Base-by-base conservation (phyloP, 2,329 filamentous ascomycete genomes). In the Colletotrichum sp. region DNA sequence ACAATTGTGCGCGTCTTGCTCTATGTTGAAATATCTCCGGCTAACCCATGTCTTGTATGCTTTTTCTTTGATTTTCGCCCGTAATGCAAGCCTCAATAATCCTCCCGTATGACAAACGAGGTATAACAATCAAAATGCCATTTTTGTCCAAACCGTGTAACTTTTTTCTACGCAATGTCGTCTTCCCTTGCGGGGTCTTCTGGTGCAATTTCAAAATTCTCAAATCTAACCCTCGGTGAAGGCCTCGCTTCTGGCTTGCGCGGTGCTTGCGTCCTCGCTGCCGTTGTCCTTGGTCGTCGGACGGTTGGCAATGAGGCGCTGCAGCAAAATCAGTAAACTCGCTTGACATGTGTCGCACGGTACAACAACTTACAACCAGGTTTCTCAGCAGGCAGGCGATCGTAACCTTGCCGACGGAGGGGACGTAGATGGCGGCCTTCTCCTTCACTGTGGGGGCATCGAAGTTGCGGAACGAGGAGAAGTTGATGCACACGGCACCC, bases 401-500 rank as follows among this genome's bases (percentile, higher is more conserved):
- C 0, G 97, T 99, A 62, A 98, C 96, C 87, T 98, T 99, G 78
- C 97, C 97, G 77, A 98, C 97, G 0, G 96, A 97, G 2, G 97
- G 97, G 21, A 98, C 96, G 79, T 98, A 99, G 79, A 99, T 98
- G 7, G 95, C 95, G 3, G 97, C 97, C 87, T 96, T 98, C 83
- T 98, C 94, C 86, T 98, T 98, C 77, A 98, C 92, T 62, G 94
- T 94, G 0, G 93, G 92, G 2, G 89, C 89, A 75, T 93, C 93
- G 84, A 98, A 98, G 86, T 99, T 98, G 87, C 96, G 95, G 84
- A 94, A 95, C 66, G 95, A 98, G 9, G 95, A 97, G 83, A 99
- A 98, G 86, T 99, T 99, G 86, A 99, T 96, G 88, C 97, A 99
- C n/a, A 98, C 95, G 34, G 95, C 96, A 62, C 97, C 97, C 70